phyloP scores from a whole-genome alignment of 305 asterid species.

The Ajuga reptans region DNA sequence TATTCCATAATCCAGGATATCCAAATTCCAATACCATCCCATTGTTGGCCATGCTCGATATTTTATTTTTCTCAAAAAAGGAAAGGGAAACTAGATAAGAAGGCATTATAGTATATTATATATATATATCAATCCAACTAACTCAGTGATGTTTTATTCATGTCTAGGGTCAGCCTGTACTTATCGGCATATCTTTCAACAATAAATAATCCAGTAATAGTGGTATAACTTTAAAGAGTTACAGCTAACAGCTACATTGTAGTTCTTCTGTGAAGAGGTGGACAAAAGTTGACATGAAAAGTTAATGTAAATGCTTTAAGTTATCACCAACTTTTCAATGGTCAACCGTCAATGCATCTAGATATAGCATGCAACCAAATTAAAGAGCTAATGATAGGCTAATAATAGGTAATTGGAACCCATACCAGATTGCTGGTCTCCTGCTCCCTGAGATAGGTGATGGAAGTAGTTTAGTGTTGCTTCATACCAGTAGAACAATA shows the following conservation, averaged over 20 bases:
- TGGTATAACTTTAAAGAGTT: not conserved
- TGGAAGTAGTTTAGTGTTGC: constrained; percentile 23
- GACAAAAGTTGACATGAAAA: not conserved
- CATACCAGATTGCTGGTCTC: constrained; percentile 50
- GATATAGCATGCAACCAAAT: constrained; percentile 5
- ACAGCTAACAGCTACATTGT: not conserved
- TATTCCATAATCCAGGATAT: not conserved
- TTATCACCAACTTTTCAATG: not conserved
- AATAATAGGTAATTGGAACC: constrained; percentile 18
- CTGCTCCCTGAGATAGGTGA: constrained; percentile 62
- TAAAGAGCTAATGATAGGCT: constrained; percentile 14
- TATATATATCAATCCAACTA: not conserved
- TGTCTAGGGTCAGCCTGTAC: not conserved
- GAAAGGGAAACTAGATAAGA: not conserved
- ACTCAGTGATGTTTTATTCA: not conserved
- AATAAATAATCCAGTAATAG: not conserved
- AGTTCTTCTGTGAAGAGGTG: not conserved
- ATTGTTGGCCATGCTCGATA: not conserved
- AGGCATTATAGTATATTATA: not conserved
- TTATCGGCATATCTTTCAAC: not conserved
- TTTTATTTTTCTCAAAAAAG: too few species aligned
- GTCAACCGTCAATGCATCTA: not conserved
- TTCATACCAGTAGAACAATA: not conserved
- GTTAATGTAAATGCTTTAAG: not conserved
- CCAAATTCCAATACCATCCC: not conserved